Evolutionary conservation across 257 asterid genomes (phyloP).

Genomic region (Jasminum sambac): DNA sequence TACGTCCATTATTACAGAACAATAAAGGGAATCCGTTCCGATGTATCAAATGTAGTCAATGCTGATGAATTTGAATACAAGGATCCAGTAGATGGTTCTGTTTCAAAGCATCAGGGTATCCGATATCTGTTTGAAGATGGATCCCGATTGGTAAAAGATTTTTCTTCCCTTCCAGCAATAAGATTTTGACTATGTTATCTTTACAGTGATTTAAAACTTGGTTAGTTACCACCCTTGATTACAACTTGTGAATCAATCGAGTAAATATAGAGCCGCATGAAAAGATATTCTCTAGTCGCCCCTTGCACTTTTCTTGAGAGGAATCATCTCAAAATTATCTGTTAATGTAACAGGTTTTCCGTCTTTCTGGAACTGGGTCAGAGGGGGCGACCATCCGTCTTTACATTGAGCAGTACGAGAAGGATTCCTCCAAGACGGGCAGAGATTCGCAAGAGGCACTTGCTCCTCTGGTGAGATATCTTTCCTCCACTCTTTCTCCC

Average conservation of each 20-base stretch:
- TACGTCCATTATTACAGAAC: constrained; percentile 45
- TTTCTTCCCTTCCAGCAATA: constrained; percentile 16
- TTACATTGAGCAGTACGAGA: constrained; percentile 91
- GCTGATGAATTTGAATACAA: constrained; percentile 98
- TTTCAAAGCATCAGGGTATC: constrained; percentile 95
- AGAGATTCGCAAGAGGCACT: constrained; percentile 86
- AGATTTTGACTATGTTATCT: constrained; percentile 5
- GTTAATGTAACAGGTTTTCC: constrained; percentile 67
- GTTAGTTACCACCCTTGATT: not conserved
- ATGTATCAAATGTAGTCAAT: constrained; percentile 62
- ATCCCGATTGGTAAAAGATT: constrained; percentile 84
- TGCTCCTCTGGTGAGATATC: constrained; percentile 68
- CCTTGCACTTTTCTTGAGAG: not conserved
- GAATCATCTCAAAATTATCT: not conserved
- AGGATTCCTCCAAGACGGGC: constrained; percentile 77
- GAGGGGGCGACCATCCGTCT: constrained; percentile 98
- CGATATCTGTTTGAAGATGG: constrained; percentile 91
- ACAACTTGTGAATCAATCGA: not conserved
- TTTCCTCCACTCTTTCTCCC: not conserved
- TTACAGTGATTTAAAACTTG: constrained; percentile 4
- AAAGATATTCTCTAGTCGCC: not conserved
- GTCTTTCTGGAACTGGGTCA: constrained; percentile 98
- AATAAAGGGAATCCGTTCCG: constrained; percentile 60
- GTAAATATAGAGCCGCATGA: not conserved
- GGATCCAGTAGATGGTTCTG: constrained; percentile 96